Base-by-base conservation (phyloP, 306 rosid genomes). In the Prosopis cineraria region DNA sequence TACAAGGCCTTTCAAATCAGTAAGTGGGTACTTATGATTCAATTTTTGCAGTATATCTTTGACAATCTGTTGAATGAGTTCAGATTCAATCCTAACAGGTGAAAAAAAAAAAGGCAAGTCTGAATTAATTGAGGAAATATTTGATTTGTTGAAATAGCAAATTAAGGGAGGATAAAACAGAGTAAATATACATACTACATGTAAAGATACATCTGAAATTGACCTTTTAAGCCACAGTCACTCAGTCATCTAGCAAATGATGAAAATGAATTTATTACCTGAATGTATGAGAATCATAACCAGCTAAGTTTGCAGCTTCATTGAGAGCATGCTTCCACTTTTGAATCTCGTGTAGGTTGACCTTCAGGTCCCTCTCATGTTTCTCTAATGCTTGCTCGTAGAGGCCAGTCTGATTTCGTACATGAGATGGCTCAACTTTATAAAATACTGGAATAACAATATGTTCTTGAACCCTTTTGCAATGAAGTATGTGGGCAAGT, bases 401-500 rank as follows among this genome's bases (percentile, higher is more conserved):
- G 14, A 16, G 7, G 22, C 67, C 67, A 60, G 67, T 19, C 29
- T 34, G 45, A 7, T 34, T 19, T 10, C 69, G 11, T 9, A 34
- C 44, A 64, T 64, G 27, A 2, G 45, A 33, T 19, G 69, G 69
- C 25, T 34, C 45, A 34, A 64, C 27, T 34, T 34, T 33, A 64
- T 64, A 64, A 12, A 64, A 64, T 0, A 34, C 27, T 1, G 69
- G 44, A 34, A 64, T 10, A 33, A 64, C 44, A 34, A 64, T 0
- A 7, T 64, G 69, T 34, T 2, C 29, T 19, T 64, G 45, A 64
- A 33, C 16, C 27, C 44, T 64, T 64, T 64, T 34, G 45, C 45
- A 64, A 9, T 64, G 69, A 1, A 64, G 44, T 64, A 64, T 64
- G 10, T 34, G 69, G 25, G 27, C n/a, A 45, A 64, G 69, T 64